phyloP scores from a whole-genome alignment of 1,284 basidiomycete genomes.

The Fomitopsis schrenkii region DNA sequence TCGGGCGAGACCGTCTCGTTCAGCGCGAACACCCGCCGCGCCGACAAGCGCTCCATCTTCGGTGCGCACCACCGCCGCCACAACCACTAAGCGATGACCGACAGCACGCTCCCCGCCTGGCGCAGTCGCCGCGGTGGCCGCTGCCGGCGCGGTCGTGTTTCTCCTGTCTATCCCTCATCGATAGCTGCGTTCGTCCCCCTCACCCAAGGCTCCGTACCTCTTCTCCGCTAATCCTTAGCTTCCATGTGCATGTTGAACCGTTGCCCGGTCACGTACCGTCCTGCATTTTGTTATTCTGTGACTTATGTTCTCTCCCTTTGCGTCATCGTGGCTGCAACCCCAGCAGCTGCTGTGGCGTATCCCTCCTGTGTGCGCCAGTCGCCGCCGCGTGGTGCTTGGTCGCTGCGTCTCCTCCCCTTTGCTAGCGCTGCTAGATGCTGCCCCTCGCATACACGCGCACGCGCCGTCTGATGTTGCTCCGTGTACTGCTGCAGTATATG shows the following conservation, averaged over 20 bases:
- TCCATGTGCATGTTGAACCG: not conserved
- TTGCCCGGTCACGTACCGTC: not conserved
- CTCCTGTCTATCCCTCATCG: not conserved
- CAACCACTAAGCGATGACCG: slow-evolving; percentile 6
- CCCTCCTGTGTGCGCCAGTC: not conserved
- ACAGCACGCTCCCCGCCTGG: not conserved
- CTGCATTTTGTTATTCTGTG: not conserved
- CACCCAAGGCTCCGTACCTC: not conserved
- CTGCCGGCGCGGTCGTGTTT: not conserved
- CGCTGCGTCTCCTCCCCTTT: not conserved
- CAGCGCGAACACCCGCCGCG: slow-evolving; percentile 9
- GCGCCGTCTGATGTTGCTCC: not conserved
- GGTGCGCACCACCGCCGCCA: slow-evolving; percentile 9
- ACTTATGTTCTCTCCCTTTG: not conserved
- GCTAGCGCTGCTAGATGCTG: not conserved
- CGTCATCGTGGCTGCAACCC: too few species aligned
- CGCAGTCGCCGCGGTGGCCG: not conserved
- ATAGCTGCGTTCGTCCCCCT: not conserved
- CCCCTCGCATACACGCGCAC: not conserved
- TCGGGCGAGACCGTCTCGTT: slow-evolving; percentile 18
- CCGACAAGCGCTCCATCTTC: slow-evolving; percentile 5
- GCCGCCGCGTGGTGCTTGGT: not conserved
- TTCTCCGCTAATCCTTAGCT: not conserved
- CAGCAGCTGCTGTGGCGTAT: too few species aligned
- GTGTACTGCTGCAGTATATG: not conserved